These are phyloP conservation scores for Rubus idaeus DNA, from an alignment of 306 rosid genomes.

Conservation along the genomic window DNA sequence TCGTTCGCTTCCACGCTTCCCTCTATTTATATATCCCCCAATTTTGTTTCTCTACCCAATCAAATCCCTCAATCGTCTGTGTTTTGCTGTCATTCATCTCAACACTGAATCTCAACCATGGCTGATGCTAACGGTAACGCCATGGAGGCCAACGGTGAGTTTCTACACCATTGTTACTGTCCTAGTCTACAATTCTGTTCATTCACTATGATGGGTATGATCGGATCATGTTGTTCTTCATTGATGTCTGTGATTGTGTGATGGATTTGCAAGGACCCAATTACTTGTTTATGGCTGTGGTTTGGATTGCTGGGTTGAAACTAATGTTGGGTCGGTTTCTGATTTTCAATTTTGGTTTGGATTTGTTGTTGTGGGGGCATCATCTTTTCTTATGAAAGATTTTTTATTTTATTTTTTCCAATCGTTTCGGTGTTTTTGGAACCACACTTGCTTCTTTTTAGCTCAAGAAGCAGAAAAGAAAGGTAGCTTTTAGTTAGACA, in stretches of 20 bases:
- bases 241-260: neutral
- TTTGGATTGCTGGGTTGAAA: neutral
- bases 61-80: conserved; percentile 8
- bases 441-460: neutral
- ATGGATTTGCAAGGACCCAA: conserved; percentile 4
- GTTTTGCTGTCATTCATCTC: conserved; percentile 16
- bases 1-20: conserved; percentile 7
- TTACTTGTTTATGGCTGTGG: neutral
- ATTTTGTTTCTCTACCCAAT: conserved; percentile 4
- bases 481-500: neutral
- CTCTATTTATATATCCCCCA: neutral
- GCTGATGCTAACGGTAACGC: conserved; percentile 43
- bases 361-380: neutral
- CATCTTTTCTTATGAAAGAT: neutral
- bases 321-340: neutral
- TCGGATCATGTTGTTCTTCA: neutral
- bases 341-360: neutral
- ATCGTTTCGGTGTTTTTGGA: neutral
- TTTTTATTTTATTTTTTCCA: neutral
- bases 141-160: neutral
- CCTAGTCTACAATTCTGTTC: neutral
- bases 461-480: neutral
- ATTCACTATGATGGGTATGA: conserved; percentile 1
- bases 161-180: conserved; percentile 6
- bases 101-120: conserved; percentile 37